These are phyloP conservation scores for Tetradesmus obliquus DNA, from an alignment of 139 green algal species.

Conservation along the genomic window DNA sequence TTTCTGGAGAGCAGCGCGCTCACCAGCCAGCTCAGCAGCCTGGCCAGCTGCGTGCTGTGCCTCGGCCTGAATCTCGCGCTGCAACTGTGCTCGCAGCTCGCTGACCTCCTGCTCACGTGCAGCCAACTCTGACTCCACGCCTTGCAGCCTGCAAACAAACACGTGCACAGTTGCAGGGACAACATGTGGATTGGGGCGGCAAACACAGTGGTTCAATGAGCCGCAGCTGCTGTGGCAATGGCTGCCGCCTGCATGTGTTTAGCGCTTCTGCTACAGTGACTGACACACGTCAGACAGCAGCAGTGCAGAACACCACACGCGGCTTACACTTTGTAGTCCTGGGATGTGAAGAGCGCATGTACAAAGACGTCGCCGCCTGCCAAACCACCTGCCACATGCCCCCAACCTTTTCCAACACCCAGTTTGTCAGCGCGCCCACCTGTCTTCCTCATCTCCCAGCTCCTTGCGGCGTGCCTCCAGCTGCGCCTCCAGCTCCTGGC, in stretches of 20 bases:
- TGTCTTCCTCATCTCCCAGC: not conserved
- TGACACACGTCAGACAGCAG: not conserved
- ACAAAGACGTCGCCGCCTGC: no score
- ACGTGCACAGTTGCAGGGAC: not conserved
- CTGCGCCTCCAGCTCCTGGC: not conserved
- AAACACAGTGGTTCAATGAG: not conserved
- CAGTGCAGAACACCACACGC: not conserved
- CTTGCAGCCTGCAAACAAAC: conserved; percentile 17
- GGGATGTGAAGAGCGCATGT: no score
- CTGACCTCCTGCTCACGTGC: conserved; percentile 31
- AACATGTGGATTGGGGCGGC: not conserved
- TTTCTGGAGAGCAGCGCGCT: conserved; percentile 6
- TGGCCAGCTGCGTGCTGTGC: conserved; percentile 13
- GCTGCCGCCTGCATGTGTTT: not conserved
- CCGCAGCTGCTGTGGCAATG: not conserved
- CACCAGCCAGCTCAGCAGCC: conserved; percentile 26
- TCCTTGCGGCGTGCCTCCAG: conserved; percentile 17
- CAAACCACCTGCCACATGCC: not conserved
- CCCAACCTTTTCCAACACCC: no score
- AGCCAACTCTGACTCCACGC: not conserved
- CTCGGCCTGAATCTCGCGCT: not conserved
- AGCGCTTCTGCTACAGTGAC: not conserved
- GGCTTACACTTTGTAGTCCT: no score
- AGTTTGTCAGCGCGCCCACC: not conserved
- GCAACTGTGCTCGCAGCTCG: conserved; percentile 14